Percentiles rank a stretch among this genome's conserved stretches.
These are phyloP conservation scores for Antrodiella citrinella DNA, from an alignment of 768 basidiomycete species.

Conservation along the genomic window DNA sequence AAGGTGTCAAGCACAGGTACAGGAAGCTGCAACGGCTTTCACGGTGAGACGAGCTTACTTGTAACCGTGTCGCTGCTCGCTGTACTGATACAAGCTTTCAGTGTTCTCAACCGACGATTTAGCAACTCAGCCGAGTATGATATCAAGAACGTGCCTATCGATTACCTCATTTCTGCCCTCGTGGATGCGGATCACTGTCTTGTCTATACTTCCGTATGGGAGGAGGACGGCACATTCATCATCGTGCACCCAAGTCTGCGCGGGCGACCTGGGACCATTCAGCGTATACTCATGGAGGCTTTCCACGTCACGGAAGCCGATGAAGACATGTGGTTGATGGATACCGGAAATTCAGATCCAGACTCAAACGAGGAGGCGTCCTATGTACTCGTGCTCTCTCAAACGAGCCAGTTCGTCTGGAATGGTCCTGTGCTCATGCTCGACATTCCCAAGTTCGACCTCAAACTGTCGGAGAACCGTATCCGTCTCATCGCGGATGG, in stretches of 20 bases:
- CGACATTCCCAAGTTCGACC: slow-evolving; percentile 63
- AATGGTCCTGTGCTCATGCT: slow-evolving; percentile 80
- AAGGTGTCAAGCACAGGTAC: slow-evolving; percentile 85
- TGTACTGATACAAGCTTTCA: slow-evolving; percentile 16
- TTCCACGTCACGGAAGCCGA: slow-evolving; percentile 68
- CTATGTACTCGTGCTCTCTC: slow-evolving; percentile 84
- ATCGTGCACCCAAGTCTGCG: slow-evolving; percentile 73
- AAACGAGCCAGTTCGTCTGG: slow-evolving; percentile 84
- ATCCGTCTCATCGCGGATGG: slow-evolving; percentile 89
- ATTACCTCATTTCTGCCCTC: slow-evolving; percentile 71
- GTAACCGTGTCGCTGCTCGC: no score
- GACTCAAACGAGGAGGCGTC: slow-evolving; percentile 48
- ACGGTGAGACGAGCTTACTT: no score
- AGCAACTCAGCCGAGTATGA: slow-evolving; percentile 90
- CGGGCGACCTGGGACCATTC: slow-evolving; percentile 69
- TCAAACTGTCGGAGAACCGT: slow-evolving; percentile 63
- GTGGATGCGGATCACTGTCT: slow-evolving; percentile 86
- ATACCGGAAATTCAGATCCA: slow-evolving; percentile 34
- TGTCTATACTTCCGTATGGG: slow-evolving; percentile 81
- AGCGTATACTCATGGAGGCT: slow-evolving; percentile 74
- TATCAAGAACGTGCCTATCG: slow-evolving; percentile 65
- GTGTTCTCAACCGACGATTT: slow-evolving; percentile 75
- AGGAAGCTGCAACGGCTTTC: slow-evolving; percentile 92
- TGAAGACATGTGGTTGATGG: slow-evolving; percentile 36
- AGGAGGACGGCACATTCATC: slow-evolving; percentile 89